Evolutionary conservation across 2,329 filamentous ascomycete genomes (phyloP).

Genomic region (Corynespora cassiicola): DNA sequence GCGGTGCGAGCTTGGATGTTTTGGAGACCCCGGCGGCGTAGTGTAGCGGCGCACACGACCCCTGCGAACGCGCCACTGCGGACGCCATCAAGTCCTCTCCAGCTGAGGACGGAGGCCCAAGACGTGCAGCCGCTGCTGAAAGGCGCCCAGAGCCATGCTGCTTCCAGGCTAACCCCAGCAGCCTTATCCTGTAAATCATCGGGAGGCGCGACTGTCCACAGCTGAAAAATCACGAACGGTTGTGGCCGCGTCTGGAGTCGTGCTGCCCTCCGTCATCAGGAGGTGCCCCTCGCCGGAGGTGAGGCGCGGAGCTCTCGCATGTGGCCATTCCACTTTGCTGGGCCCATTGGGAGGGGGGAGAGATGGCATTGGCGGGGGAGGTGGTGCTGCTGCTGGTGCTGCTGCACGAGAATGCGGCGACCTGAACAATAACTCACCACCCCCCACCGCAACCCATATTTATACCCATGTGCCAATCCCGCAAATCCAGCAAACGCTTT

Average conservation of each 20-base stretch:
- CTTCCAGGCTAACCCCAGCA: constrained; percentile 33
- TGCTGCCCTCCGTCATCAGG: constrained; percentile 23
- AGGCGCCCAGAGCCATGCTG: constrained; percentile 17
- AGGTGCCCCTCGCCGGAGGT: no score
- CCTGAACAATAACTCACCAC: constrained; percentile 27
- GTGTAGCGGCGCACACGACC: constrained; percentile 17
- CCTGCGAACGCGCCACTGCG: constrained; percentile 29
- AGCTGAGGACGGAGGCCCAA: constrained; percentile 38
- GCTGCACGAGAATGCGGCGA: constrained; percentile 28
- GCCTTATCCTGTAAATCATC: constrained; percentile 38
- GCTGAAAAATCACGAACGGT: constrained; percentile 40
- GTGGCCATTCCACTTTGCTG: no score
- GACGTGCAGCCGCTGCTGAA: constrained; percentile 23
- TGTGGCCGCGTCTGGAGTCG: constrained; percentile 18
- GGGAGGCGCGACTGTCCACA: constrained; percentile 37
- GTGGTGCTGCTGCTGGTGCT: constrained; percentile 14
- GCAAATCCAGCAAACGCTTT: constrained; percentile 25
- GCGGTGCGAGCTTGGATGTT: no score
- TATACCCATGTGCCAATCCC: constrained; percentile 41
- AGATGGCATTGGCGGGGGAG: no score
- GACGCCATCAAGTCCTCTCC: constrained; percentile 38
- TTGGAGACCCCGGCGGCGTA: no score
- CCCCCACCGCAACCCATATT: constrained; percentile 26
- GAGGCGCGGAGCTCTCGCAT: no score
- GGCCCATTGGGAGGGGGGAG: no score